These are phyloP conservation scores for Spergularia bocconei DNA, from an alignment of 148 eudicot genomes.

Conservation along the genomic window DNA sequence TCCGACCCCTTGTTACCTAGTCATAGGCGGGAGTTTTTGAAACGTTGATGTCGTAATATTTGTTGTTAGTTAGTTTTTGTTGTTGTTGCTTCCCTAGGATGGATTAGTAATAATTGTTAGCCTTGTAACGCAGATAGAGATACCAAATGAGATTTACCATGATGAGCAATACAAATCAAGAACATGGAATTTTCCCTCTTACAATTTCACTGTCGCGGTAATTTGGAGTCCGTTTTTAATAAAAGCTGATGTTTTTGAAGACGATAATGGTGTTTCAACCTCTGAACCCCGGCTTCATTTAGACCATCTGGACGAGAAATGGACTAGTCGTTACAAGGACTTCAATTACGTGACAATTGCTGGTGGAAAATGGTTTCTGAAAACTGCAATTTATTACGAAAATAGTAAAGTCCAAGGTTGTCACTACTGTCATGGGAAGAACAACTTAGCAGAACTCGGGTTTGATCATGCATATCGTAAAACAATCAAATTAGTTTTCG, in stretches of 20 bases:
- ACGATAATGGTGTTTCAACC: constrained; percentile 53
- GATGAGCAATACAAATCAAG: constrained; percentile 52
- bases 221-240: constrained; percentile 78
- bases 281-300: constrained; percentile 55
- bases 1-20: not conserved
- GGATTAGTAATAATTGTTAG: not conserved
- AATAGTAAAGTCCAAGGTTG: constrained; percentile 56
- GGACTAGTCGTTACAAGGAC: constrained; percentile 48
- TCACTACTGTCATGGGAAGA: constrained; percentile 53
- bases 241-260: constrained; percentile 60
- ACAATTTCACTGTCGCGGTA: constrained; percentile 62
- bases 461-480: constrained; percentile 52
- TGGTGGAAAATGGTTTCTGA: constrained; percentile 75
- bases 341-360: constrained; percentile 58
- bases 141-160: constrained; percentile 60
- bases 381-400: constrained; percentile 64
- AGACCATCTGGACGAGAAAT: constrained; percentile 56
- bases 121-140: constrained; percentile 51
- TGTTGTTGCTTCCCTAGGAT: not conserved
- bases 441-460: constrained; percentile 69
- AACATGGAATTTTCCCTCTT: constrained; percentile 62
- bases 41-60: too few species aligned
- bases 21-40: not conserved
- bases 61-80: not conserved
- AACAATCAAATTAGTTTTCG: constrained; percentile 33